These are phyloP conservation scores for Beauveria scarabaeidicola DNA, from an alignment of 2,329 filamentous ascomycete species.

Conservation along the genomic window DNA sequence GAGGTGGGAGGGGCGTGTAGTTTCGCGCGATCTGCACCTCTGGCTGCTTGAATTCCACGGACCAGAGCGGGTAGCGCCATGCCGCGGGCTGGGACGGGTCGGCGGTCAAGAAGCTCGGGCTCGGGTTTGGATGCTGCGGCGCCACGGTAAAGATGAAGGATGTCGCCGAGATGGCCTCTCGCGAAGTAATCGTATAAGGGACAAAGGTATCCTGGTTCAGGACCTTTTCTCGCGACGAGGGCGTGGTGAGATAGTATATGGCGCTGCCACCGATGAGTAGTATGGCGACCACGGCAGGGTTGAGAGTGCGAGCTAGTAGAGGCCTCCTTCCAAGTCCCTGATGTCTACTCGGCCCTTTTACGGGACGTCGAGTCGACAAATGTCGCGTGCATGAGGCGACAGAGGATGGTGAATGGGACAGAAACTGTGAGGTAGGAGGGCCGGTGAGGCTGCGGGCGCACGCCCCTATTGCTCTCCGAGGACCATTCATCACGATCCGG, in stretches of 20 bases:
- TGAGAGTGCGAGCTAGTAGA: slow-evolving; percentile 23
- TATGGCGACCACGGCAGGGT: slow-evolving; percentile 17
- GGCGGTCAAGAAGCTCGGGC: slow-evolving; percentile 20
- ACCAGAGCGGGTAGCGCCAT: slow-evolving; percentile 60
- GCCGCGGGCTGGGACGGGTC: slow-evolving; percentile 13
- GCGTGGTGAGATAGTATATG: slow-evolving; percentile 20
- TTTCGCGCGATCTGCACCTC: slow-evolving; percentile 84
- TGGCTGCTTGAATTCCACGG: slow-evolving; percentile 88
- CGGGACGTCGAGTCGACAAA: neutral
- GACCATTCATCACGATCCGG: neutral
- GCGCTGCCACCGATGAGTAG: slow-evolving; percentile 17
- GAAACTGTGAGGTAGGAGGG: neutral
- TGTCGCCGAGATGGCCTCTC: slow-evolving; percentile 55
- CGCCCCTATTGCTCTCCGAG: neutral
- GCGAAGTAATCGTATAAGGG: slow-evolving; percentile 54
- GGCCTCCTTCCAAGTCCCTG: slow-evolving; percentile 11
- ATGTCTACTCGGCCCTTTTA: neutral
- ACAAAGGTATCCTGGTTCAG: slow-evolving; percentile 56
- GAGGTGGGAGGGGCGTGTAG: slow-evolving; percentile 77
- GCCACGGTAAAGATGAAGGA: slow-evolving; percentile 60
- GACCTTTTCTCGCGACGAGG: slow-evolving; percentile 17
- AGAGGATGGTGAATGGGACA: neutral
- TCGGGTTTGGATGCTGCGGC: slow-evolving; percentile 27
- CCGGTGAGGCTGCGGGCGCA: neutral
- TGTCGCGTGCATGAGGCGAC: neutral